These are phyloP conservation scores for Coniferiporia sulphurascens DNA, from an alignment of 1,284 basidiomycete genomes.

Conservation along the genomic window DNA sequence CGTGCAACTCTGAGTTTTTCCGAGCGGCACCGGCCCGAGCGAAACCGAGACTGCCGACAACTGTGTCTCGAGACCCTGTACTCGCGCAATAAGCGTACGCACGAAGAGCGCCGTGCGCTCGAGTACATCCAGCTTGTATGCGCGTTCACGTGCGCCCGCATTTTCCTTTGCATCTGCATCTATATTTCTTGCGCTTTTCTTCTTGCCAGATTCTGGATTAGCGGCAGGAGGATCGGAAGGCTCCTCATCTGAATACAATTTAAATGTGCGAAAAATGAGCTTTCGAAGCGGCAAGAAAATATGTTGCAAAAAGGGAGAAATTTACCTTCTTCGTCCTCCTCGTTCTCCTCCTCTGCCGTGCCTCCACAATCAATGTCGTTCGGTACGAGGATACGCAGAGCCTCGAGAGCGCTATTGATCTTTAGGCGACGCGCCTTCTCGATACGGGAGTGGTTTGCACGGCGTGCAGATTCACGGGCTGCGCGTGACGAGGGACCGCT, in stretches of 20 bases:
- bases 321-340: not conserved
- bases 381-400: constrained; percentile 62
- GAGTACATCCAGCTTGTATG: constrained; percentile 74
- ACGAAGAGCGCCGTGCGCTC: constrained; percentile 67
- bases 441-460: constrained; percentile 79
- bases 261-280: not conserved
- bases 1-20: not conserved
- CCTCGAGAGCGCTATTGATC: constrained; percentile 75
- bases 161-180: not conserved
- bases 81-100: constrained; percentile 47
- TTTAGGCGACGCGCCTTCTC: constrained; percentile 79
- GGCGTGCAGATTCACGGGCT: constrained; percentile 70
- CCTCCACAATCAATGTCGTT: constrained; percentile 35
- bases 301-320: not conserved
- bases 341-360: constrained; percentile 22
- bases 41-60: not conserved
- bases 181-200: not conserved
- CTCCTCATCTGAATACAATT: not conserved
- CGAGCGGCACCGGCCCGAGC: not conserved
- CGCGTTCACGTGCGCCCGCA: not conserved
- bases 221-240: not conserved
- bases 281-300: not conserved
- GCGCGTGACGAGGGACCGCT: constrained; percentile 55
- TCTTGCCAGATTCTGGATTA: constrained; percentile 5
- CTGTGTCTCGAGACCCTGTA: not conserved